Conservation (phyloP, 73 alveolate species). For the Durusdinium trenchii region DNA sequence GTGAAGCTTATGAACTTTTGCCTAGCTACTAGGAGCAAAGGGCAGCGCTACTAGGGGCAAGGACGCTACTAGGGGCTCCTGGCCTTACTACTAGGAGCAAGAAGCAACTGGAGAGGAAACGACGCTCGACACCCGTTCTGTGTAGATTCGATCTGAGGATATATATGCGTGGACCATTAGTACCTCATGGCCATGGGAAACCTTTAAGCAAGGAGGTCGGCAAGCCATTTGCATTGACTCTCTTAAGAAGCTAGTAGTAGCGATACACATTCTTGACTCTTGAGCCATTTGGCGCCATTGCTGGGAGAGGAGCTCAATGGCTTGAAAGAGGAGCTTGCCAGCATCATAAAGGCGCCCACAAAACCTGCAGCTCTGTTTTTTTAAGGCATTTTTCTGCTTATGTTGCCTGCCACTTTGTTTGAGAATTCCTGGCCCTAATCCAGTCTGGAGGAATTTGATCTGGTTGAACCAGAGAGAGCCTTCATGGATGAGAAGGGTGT, state of each 20-base stretch:
- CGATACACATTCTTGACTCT: neutral
- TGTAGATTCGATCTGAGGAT: too few relatives aligned
- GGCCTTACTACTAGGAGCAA: too few relatives aligned
- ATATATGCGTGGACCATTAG: constrained; percentile 33
- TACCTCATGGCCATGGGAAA: constrained; percentile 33
- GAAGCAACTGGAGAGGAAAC: too few relatives aligned
- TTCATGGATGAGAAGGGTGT: constrained; percentile 72
- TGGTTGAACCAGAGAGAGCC: constrained; percentile 60
- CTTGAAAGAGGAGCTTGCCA: neutral
- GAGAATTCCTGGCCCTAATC: neutral
- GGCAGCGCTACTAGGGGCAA: too few relatives aligned
- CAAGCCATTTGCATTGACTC: neutral
- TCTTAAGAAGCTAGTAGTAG: neutral
- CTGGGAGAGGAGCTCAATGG: neutral
- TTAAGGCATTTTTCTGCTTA: neutral
- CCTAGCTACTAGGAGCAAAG: too few relatives aligned
- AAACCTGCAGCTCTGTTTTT: neutral
- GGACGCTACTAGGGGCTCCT: too few relatives aligned
- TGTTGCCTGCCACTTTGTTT: neutral
- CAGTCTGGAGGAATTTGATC: constrained; percentile 20
- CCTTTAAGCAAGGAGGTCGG: constrained; percentile 51
- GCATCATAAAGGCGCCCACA: constrained; percentile 10
- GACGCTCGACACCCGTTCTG: too few relatives aligned
- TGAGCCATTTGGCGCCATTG: neutral
- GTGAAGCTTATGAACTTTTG: too few relatives aligned